Percentiles rank a stretch among this genome's conserved stretches.
These are phyloP conservation scores for Thraustotheca clavata DNA, from an alignment of 352 stramenopile genomes.

Conservation along the genomic window DNA sequence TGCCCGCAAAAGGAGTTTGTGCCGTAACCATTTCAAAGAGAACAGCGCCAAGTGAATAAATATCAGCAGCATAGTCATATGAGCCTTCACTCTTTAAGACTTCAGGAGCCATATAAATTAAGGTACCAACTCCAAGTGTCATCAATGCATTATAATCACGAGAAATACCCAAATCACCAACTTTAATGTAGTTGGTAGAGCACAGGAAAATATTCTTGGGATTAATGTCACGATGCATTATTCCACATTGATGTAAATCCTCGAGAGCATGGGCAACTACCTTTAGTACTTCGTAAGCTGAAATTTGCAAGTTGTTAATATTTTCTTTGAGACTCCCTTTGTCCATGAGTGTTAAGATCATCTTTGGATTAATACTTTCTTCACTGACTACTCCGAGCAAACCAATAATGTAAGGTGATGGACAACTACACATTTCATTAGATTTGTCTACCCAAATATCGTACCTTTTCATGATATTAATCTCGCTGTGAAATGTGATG, in stretches of 20 bases:
- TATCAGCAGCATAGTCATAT: not conserved
- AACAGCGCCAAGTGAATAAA: not conserved
- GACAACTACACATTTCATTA: too few relatives aligned
- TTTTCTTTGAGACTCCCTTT: too few relatives aligned
- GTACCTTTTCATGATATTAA: too few relatives aligned
- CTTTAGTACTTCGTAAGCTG: not conserved
- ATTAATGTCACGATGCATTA: constrained; percentile 14
- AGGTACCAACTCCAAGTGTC: not conserved
- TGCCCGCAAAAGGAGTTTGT: not conserved
- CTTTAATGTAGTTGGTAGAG: not conserved
- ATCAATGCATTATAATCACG: not conserved
- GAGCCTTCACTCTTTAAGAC: not conserved
- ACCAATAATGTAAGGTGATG: too few relatives aligned
- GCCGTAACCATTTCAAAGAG: not conserved
- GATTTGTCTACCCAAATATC: too few relatives aligned
- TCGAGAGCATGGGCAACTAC: not conserved
- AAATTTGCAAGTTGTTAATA: too few relatives aligned
- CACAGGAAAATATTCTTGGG: not conserved
- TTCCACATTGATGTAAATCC: not conserved
- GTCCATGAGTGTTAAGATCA: too few relatives aligned
- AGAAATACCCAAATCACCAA: not conserved
- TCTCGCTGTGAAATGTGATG: too few relatives aligned
- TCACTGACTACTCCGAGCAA: too few relatives aligned
- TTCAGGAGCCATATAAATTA: not conserved
- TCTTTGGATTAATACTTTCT: too few relatives aligned